Evolutionary conservation across 352 stramenopile species (phyloP).

Genomic region (Phytophthora capsici): DNA sequence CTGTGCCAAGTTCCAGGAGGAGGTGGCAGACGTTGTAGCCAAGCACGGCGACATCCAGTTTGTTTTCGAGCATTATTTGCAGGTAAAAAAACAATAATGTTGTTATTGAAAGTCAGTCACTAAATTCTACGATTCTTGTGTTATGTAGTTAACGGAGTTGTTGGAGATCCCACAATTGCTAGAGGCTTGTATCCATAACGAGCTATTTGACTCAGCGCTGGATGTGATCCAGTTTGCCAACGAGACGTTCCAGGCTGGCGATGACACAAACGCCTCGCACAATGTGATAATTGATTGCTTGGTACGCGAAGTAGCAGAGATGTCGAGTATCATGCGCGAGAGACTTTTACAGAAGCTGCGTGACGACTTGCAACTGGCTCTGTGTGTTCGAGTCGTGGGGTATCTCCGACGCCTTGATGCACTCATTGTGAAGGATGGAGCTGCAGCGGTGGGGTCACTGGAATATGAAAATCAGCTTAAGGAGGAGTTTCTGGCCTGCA

Average conservation of each 20-base stretch:
- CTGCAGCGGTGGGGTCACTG: slow-evolving; percentile 35
- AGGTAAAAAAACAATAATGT: slow-evolving; percentile 40
- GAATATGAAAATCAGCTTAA: slow-evolving; percentile 86
- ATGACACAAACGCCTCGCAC: slow-evolving; percentile 15
- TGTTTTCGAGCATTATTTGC: slow-evolving; percentile 90
- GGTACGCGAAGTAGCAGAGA: slow-evolving; percentile 73
- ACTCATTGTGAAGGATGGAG: slow-evolving; percentile 31
- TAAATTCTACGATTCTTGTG: neutral
- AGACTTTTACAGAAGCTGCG: slow-evolving; percentile 86
- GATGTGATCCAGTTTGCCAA: slow-evolving; percentile 95
- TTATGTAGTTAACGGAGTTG: slow-evolving; percentile 93
- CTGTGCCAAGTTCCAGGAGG: slow-evolving; percentile 58
- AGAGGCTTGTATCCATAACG: slow-evolving; percentile 96
- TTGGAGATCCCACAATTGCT: slow-evolving; percentile 98
- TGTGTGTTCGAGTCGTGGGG: slow-evolving; percentile 84
- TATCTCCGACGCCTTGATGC: slow-evolving; percentile 80
- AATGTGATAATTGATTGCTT: slow-evolving; percentile 77
- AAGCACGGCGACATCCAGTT: slow-evolving; percentile 89
- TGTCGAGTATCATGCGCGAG: slow-evolving; percentile 65
- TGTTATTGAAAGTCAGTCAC: neutral
- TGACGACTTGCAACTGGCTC: slow-evolving; percentile 78
- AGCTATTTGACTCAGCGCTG: slow-evolving; percentile 96
- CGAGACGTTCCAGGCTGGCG: slow-evolving; percentile 63
- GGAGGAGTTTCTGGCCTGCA: slow-evolving; percentile 83
- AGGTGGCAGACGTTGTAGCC: slow-evolving; percentile 60